A percentile compares a stretch with the other conserved stretches of the same genome.
Conservation (phyloP, 768 basidiomycete genomes). For the Collybia sordida region DNA sequence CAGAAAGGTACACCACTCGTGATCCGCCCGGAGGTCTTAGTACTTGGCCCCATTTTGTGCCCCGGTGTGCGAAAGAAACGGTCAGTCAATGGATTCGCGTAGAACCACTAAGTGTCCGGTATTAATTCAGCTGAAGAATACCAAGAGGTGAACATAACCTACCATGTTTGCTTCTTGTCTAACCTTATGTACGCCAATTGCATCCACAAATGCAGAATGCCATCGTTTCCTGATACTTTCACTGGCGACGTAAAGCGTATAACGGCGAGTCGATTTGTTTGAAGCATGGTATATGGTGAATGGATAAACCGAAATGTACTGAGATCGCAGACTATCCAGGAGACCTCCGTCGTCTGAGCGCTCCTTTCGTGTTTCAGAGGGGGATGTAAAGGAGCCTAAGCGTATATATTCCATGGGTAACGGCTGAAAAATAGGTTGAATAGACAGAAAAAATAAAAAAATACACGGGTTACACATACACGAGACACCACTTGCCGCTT, state of each 20-base stretch:
- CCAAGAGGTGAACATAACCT: constrained; percentile 11
- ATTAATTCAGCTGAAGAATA: neutral
- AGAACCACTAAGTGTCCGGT: constrained; percentile 62
- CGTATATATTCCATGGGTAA: constrained; percentile 79
- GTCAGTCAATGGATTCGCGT: constrained; percentile 56
- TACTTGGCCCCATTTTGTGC: constrained; percentile 19
- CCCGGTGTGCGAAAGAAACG: constrained; percentile 56
- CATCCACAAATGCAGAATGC: constrained; percentile 57
- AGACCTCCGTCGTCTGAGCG: constrained; percentile 56
- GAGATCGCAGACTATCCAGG: constrained; percentile 53
- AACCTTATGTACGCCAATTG: constrained; percentile 61
- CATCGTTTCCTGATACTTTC: constrained; percentile 63
- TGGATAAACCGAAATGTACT: constrained; percentile 62
- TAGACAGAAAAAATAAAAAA: neutral
- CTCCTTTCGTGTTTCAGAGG: constrained; percentile 65
- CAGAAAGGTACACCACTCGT: constrained; percentile 63
- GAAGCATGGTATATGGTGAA: constrained; percentile 77
- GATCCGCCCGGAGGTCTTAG: constrained; percentile 47
- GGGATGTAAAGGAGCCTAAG: constrained; percentile 59
- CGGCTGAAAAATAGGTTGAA: constrained; percentile 46
- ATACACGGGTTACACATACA: constrained; percentile 38
- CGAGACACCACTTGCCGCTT: constrained; percentile 62
- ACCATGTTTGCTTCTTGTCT: constrained; percentile 77
- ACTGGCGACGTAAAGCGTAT: constrained; percentile 68
- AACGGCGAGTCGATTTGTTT: constrained; percentile 53